A percentile compares a stretch with the other conserved stretches of the same genome.
Conservation (phyloP, 2,329 filamentous ascomycete species). For the Colletotrichum gloeosporioides region DNA sequence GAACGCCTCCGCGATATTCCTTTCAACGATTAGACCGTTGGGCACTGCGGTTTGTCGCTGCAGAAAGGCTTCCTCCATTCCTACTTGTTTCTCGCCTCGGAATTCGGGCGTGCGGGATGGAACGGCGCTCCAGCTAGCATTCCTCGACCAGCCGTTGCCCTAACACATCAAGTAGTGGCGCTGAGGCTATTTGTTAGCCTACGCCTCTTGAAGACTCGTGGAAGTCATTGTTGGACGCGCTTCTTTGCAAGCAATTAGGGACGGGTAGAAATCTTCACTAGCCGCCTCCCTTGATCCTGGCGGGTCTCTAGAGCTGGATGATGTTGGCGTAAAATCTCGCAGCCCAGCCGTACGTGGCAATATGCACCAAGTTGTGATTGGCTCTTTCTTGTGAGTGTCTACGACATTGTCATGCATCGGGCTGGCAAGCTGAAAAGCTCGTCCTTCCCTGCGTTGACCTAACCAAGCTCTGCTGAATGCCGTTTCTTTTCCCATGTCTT, state of each 20-base stretch:
- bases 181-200: neutral
- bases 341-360: neutral
- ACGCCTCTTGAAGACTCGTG: neutral
- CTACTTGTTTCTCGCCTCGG: neutral
- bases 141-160: conserved; percentile 7
- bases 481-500: conserved; percentile 14
- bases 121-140: neutral
- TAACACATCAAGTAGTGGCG: neutral
- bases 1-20: neutral
- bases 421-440: neutral
- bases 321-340: neutral
- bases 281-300: neutral
- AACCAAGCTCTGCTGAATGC: neutral
- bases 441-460: neutral
- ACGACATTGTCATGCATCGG: conserved; percentile 3
- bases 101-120: neutral
- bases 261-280: neutral
- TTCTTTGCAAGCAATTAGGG: neutral
- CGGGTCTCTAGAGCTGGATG: conserved; percentile 2
- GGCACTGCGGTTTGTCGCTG: neutral
- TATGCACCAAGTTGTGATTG: neutral
- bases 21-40: neutral
- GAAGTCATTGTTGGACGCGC: neutral
- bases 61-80: neutral
- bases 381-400: conserved; percentile 7